These are phyloP conservation scores for Pythium folliculosum DNA, from an alignment of 352 stramenopile genomes.

Conservation along the genomic window DNA sequence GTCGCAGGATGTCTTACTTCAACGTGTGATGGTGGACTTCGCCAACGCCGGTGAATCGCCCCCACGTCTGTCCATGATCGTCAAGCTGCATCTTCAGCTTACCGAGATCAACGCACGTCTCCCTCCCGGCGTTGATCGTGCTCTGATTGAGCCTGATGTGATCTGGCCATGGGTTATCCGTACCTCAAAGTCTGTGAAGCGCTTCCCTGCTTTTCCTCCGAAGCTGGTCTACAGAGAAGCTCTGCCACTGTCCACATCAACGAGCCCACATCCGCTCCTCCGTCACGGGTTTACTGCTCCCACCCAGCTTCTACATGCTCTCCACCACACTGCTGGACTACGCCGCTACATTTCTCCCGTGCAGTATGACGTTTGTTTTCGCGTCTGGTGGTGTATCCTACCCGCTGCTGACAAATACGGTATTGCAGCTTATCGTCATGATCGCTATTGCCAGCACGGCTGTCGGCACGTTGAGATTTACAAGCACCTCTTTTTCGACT, in stretches of 20 bases:
- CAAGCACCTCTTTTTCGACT: slow-evolving; percentile 14
- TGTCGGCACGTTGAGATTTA: slow-evolving; percentile 1
- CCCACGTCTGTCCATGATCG: too few relatives aligned
- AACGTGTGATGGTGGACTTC: slow-evolving; percentile 4
- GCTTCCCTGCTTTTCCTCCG: too few relatives aligned
- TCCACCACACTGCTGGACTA: not conserved
- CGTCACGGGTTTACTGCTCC: too few relatives aligned
- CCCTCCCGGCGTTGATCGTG: not conserved
- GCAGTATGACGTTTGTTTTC: slow-evolving; percentile 3
- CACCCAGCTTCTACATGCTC: not conserved
- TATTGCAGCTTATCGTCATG: not conserved
- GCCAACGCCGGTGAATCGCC: not conserved
- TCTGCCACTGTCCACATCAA: too few relatives aligned
- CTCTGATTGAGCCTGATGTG: too few relatives aligned
- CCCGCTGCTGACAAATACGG: slow-evolving; percentile 8
- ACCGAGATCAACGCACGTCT: not conserved
- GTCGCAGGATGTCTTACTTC: not conserved
- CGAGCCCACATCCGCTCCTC: too few relatives aligned
- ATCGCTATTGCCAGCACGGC: slow-evolving; percentile 9
- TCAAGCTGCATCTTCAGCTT: too few relatives aligned
- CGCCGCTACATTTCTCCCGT: not conserved
- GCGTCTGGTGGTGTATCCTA: slow-evolving; percentile 1
- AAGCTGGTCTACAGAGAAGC: too few relatives aligned
- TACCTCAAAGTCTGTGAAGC: too few relatives aligned
- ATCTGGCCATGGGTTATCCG: too few relatives aligned